These are phyloP conservation scores for Naganishia albida DNA, from an alignment of 1,284 basidiomycete genomes.

Conservation along the genomic window DNA sequence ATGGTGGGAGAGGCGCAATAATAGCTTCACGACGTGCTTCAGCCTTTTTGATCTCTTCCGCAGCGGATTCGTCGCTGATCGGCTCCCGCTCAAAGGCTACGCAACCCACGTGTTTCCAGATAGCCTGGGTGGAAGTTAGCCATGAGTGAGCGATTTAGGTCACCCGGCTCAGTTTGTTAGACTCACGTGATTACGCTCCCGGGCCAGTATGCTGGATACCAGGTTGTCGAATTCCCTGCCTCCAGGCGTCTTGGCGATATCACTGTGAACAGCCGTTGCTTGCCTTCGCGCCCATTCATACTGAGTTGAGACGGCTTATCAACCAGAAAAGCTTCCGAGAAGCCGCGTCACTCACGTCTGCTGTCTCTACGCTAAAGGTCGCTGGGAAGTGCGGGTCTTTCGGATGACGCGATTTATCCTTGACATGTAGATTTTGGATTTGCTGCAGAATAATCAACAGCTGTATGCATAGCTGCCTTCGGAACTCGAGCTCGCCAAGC, in stretches of 20 bases:
- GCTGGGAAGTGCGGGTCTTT: constrained; percentile 21
- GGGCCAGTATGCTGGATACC: constrained; percentile 16
- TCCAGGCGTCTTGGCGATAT: constrained; percentile 14
- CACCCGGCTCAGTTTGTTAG: not conserved
- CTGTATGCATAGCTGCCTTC: constrained; percentile 18
- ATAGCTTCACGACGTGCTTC: constrained; percentile 11
- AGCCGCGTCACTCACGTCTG: not conserved
- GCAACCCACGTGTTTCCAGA: constrained; percentile 24
- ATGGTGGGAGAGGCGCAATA: constrained; percentile 23
- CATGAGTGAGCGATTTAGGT: not conserved
- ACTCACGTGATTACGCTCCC: constrained; percentile 24
- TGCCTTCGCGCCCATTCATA: constrained; percentile 25
- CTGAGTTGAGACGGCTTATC: not conserved
- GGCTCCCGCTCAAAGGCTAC: constrained; percentile 15
- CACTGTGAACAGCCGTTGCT: constrained; percentile 1
- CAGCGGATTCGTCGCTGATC: constrained; percentile 8
- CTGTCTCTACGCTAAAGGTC: constrained; percentile 15
- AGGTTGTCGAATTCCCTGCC: constrained; percentile 17
- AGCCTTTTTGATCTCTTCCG: constrained; percentile 14
- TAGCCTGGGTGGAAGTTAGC: not conserved
- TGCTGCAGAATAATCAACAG: constrained; percentile 20
- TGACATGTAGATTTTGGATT: constrained; percentile 23
- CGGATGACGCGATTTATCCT: constrained; percentile 20
- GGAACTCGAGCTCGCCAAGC: constrained; percentile 5
- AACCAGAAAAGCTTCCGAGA: not conserved